Base-by-base conservation (phyloP, 2,329 filamentous ascomycete species). In the Proliferodiscus dingleyae region DNA sequence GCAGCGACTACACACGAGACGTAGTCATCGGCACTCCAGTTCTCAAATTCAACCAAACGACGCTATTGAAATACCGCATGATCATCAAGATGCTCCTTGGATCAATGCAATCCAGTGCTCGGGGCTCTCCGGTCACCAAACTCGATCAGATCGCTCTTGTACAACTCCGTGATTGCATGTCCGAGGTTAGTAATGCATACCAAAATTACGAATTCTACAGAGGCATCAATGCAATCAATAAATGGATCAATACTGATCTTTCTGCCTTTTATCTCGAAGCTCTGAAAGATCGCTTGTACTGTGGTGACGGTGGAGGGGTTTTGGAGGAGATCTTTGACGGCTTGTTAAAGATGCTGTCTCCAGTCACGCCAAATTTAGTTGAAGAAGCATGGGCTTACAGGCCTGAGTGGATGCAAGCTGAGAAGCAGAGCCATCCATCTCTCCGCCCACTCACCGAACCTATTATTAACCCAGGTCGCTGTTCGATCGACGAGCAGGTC, bases 241-340 rank as follows among this genome's bases (percentile, higher is more conserved):
- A 80, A 52, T 96, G 90, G 83, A 75, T 95, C 48, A 81, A 82
- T 45, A 81, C 75, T 19, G 87, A 96, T 55, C 75, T 98, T 19
- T 96, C 89, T 0, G 85, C 91, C 0, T 95, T 96, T 65, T 98
- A 97, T 65, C 80, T 98, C 46, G 93, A 98, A 66, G 82, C 87
- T 0, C 74, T 90, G 58, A 98, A 98, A 66, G 93, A 98, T 60
- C 77, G 88, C 3, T 72, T 97, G 1, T 98, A 98, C 70, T 93
- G 90, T 37, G 87, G 86, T 23, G 78, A 83, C 49, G 78, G 78
- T 11, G 74, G 77, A 11, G 84, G 85, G 37, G 72, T 77, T 4
- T 67, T 87, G 38, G 75, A 79, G 54, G 73, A 77, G 22, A 78
- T 96, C 44, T 81, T 91, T 50, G 68, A 79, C 5, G 81, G 88